Evolutionary conservation across 2,329 filamentous ascomycete genomes (phyloP).

Genomic region (Diaporthe citrichinensis): DNA sequence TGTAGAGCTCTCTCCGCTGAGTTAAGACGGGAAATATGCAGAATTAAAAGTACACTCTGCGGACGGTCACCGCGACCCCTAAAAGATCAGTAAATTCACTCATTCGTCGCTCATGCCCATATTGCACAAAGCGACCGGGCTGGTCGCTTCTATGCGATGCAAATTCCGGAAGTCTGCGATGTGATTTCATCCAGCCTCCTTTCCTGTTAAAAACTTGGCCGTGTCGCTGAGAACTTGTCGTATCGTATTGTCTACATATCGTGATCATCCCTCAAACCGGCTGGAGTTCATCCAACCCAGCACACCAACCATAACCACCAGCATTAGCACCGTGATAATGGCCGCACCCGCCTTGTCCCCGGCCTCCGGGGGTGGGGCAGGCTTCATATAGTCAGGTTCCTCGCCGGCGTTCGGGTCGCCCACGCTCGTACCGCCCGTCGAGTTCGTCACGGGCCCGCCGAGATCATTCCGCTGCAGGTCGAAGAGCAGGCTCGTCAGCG

Average conservation of each 20-base stretch:
- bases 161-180: neutral
- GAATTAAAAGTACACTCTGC: neutral
- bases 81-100: neutral
- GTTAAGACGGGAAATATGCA: too few relatives aligned
- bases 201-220: neutral
- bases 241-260: neutral
- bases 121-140: neutral
- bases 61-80: neutral
- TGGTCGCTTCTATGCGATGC: neutral
- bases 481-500: conserved; percentile 62
- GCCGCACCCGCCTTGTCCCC: conserved; percentile 58
- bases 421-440: conserved; percentile 59
- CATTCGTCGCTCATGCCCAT: neutral
- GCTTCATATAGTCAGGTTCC: conserved; percentile 27
- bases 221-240: too few relatives aligned
- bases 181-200: neutral
- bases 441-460: conserved; percentile 52
- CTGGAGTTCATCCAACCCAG: conserved; percentile 54
- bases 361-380: conserved; percentile 44
- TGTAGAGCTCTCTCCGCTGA: neutral
- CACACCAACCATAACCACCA: conserved; percentile 51
- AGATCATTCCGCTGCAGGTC: conserved; percentile 44
- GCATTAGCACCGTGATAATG: conserved; percentile 56
- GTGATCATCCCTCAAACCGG: conserved; percentile 18
- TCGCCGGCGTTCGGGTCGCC: conserved; percentile 51